Conservation (phyloP, 2,329 filamentous ascomycete genomes). For the Monosporascus ibericus region DNA sequence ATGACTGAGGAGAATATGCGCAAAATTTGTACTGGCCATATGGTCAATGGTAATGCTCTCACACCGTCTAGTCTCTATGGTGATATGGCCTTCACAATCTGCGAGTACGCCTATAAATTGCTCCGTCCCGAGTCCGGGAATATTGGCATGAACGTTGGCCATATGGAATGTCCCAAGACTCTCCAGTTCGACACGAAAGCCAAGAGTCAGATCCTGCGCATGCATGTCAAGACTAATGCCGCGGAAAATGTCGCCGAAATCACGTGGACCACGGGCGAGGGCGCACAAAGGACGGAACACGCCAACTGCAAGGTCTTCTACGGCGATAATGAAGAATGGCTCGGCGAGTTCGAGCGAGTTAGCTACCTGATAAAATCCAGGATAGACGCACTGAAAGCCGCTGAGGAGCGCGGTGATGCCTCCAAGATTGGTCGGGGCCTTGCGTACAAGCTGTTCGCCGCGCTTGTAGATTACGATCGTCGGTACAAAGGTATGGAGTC, state of each 20-base stretch:
- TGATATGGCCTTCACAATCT: slow-evolving; percentile 49
- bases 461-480: slow-evolving; percentile 50
- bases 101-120: slow-evolving; percentile 62
- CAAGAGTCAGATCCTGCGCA: slow-evolving; percentile 51
- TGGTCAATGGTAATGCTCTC: slow-evolving; percentile 60
- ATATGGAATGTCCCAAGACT: slow-evolving; percentile 65
- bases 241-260: slow-evolving; percentile 48
- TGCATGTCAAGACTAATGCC: slow-evolving; percentile 55
- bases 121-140: slow-evolving; percentile 49
- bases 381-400: slow-evolving; percentile 51
- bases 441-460: slow-evolving; percentile 65
- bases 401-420: slow-evolving; percentile 58
- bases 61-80: slow-evolving; percentile 54
- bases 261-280: slow-evolving; percentile 54
- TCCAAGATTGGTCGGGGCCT: slow-evolving; percentile 70
- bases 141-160: slow-evolving; percentile 56
- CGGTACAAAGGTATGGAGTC: slow-evolving; percentile 54
- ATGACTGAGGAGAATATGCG: slow-evolving; percentile 58
- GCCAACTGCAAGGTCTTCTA: slow-evolving; percentile 56
- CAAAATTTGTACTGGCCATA: slow-evolving; percentile 56
- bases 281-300: slow-evolving; percentile 53
- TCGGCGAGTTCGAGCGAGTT: slow-evolving; percentile 59
- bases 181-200: slow-evolving; percentile 50
- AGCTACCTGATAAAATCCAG: slow-evolving; percentile 63
- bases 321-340: slow-evolving; percentile 54